Evolutionary conservation across 192 early-diverging fungal genomes (phyloP).

Genomic region (Phlyctochytrium planicorne): DNA sequence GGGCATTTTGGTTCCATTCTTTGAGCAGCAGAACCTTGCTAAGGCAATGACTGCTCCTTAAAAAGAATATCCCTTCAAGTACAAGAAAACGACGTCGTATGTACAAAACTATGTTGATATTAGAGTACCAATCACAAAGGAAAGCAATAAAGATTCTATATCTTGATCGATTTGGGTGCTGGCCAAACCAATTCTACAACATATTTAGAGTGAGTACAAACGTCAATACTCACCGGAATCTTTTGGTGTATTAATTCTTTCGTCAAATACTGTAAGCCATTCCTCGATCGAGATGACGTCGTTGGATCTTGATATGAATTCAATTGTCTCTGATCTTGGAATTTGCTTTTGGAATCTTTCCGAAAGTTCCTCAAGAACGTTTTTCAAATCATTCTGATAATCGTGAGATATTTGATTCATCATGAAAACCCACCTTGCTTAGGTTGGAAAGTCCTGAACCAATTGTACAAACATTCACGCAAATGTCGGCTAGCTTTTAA

Average conservation of each 20-base stretch:
- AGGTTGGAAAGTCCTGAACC: slow-evolving; percentile 26
- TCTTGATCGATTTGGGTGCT: slow-evolving; percentile 22
- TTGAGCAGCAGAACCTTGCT: background rate
- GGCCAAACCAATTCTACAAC: slow-evolving; percentile 32
- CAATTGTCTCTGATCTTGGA: slow-evolving; percentile 25
- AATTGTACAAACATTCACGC: slow-evolving; percentile 24
- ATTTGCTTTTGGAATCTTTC: slow-evolving; percentile 31
- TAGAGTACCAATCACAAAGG: too few relatives aligned
- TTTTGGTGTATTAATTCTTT: slow-evolving; percentile 14
- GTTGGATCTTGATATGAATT: slow-evolving; percentile 17
- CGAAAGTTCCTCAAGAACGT: slow-evolving; percentile 34
- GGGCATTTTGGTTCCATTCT: slow-evolving; percentile 41
- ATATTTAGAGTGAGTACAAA: background rate
- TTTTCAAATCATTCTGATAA: slow-evolving; percentile 40
- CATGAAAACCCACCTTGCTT: slow-evolving; percentile 37
- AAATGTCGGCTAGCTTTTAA: slow-evolving; percentile 25
- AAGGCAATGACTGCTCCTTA: background rate
- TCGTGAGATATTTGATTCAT: too few relatives aligned
- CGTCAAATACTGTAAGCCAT: slow-evolving; percentile 35
- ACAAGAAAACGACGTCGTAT: too few relatives aligned
- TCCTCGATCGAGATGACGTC: slow-evolving; percentile 24
- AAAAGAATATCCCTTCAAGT: too few relatives aligned
- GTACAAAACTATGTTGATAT: too few relatives aligned
- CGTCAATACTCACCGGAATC: slow-evolving; percentile 25
- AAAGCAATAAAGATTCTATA: too few relatives aligned